phyloP scores from a whole-genome alignment of 768 basidiomycete species.

The Termitomyces sp. region DNA sequence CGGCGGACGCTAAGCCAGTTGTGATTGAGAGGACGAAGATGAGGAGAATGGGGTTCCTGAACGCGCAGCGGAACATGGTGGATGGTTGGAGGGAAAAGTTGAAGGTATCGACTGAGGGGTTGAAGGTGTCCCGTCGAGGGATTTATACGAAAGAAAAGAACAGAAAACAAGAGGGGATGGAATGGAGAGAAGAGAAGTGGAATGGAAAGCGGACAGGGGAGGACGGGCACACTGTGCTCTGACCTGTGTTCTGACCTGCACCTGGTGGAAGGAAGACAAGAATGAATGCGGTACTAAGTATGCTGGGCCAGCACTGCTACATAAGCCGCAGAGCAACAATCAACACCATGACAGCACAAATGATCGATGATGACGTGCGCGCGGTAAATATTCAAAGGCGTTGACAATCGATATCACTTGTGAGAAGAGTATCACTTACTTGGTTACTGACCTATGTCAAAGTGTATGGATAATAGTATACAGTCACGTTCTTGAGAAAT shows the following conservation, averaged over 20 bases:
- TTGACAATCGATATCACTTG: too few species aligned
- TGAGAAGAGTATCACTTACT: too few species aligned
- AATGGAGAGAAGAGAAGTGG: too few species aligned
- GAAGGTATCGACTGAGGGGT: neutral
- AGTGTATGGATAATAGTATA: too few species aligned
- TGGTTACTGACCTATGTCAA: too few species aligned
- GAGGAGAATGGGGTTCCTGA: neutral
- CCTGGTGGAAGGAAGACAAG: neutral
- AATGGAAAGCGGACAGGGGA: neutral
- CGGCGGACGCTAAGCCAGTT: conserved; percentile 2
- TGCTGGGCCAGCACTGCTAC: too few species aligned
- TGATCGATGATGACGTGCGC: too few species aligned
- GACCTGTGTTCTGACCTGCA: conserved; percentile 5
- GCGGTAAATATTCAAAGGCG: too few species aligned
- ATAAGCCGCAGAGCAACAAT: too few species aligned
- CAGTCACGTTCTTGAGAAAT: too few species aligned
- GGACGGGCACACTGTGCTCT: conserved; percentile 2
- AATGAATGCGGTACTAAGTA: too few species aligned
- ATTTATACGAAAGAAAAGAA: neutral
- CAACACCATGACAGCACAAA: too few species aligned
- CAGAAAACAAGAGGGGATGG: neutral
- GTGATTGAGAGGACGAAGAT: neutral
- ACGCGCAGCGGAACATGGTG: neutral
- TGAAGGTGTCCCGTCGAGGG: conserved; percentile 5
- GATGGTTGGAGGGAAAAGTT: neutral